These are phyloP conservation scores for Lipomyces yamadae DNA, from an alignment of 805 yeast species.

Conservation along the genomic window DNA sequence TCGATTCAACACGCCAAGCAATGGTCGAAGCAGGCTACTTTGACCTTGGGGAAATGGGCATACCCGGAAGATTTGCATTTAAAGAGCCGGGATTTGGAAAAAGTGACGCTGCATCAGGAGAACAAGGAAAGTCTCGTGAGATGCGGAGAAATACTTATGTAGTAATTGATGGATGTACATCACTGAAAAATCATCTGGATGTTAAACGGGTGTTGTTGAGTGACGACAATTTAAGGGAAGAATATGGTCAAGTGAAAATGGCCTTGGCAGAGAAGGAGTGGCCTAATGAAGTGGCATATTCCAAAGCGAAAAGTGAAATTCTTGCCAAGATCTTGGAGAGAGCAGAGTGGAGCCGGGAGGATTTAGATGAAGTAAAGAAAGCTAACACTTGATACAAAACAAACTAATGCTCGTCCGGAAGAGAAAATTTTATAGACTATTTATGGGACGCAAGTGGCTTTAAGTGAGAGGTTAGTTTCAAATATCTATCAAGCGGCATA, in stretches of 20 bases:
- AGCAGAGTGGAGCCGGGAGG: slow-evolving; percentile 4
- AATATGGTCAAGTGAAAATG: neutral
- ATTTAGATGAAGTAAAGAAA: slow-evolving; percentile 1
- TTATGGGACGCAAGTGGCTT: neutral
- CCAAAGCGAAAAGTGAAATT: neutral
- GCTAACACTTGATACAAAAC: neutral
- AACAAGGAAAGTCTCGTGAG: neutral
- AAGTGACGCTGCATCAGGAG: neutral
- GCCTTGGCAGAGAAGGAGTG: neutral
- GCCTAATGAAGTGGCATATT: neutral
- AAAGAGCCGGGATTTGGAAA: neutral
- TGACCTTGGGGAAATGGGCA: slow-evolving; percentile 1
- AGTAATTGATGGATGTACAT: neutral
- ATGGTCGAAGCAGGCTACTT: neutral
- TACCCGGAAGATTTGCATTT: slow-evolving; percentile 1
- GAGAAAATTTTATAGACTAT: neutral
- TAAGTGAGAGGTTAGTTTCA: neutral
- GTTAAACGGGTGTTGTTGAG: slow-evolving; percentile 2
- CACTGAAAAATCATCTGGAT: neutral
- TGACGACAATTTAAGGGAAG: slow-evolving; percentile 3
- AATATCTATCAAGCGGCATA: neutral
- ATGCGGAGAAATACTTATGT: slow-evolving; percentile 5
- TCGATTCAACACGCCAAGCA: slow-evolving; percentile 1
- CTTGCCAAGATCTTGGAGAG: neutral
- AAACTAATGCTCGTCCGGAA: too few species aligned